Conservation (phyloP, 2,329 filamentous ascomycete species). For the Zarea fungicola region DNA sequence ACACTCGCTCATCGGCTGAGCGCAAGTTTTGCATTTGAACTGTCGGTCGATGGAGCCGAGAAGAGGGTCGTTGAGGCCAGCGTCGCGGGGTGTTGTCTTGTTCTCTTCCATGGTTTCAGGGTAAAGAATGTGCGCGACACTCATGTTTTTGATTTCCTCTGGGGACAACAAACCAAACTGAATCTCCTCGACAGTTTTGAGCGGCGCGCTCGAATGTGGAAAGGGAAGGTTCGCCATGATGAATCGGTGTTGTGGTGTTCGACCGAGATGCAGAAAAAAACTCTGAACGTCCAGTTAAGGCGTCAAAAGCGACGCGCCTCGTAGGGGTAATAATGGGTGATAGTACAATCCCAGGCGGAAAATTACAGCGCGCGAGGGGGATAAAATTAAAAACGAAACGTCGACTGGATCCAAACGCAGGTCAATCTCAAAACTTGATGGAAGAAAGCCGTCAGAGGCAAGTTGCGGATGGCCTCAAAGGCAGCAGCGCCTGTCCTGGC, state of each 20-base stretch:
- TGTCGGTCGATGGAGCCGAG: conserved; percentile 94
- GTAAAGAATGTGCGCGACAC: conserved; percentile 91
- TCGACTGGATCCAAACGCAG: conserved; percentile 16
- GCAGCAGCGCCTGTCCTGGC: conserved; percentile 38
- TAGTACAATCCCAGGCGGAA: background rate
- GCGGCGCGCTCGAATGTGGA: conserved; percentile 84
- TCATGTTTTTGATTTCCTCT: conserved; percentile 99
- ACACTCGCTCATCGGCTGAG: conserved; percentile 92
- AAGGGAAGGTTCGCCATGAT: conserved; percentile 92
- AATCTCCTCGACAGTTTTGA: conserved; percentile 98
- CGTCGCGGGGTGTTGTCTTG: conserved; percentile 81
- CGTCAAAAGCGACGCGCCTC: conserved; percentile 15
- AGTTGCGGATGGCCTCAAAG: conserved; percentile 36
- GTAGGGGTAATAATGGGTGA: background rate
- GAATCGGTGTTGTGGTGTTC: conserved; percentile 23
- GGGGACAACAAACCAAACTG: conserved; percentile 97
- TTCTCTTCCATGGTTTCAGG: conserved; percentile 99
- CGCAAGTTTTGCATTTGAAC: conserved; percentile 93
- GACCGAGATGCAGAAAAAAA: conserved; percentile 9
- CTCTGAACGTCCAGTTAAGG: conserved; percentile 17
- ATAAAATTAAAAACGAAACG: conserved; percentile 17
- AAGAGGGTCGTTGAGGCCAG: conserved; percentile 90
- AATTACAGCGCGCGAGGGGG: conserved; percentile 2
- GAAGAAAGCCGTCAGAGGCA: conserved; percentile 23
- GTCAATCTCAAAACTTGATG: conserved; percentile 19